Conservation (phyloP, 2,329 filamentous ascomycete species). For the Aspergillus fischeri region DNA sequence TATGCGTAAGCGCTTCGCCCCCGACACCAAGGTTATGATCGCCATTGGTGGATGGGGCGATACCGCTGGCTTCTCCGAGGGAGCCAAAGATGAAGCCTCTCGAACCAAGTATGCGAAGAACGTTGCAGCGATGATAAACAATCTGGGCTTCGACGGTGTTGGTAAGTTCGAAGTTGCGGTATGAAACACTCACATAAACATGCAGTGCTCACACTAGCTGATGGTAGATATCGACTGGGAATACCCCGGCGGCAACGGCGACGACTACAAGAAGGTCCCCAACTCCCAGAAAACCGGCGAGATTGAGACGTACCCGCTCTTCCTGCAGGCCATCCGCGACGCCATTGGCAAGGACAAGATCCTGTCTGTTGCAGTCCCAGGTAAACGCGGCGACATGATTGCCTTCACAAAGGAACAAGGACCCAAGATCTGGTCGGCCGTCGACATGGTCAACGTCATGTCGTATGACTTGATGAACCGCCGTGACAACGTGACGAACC, state of each 20-base stretch:
- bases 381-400: slow-evolving; percentile 60
- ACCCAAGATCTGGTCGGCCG: slow-evolving; percentile 54
- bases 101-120: slow-evolving; percentile 61
- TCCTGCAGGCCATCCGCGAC: slow-evolving; percentile 56
- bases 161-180: slow-evolving; percentile 34
- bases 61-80: slow-evolving; percentile 57
- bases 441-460: slow-evolving; percentile 70
- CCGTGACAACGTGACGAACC: slow-evolving; percentile 59
- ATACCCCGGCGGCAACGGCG: slow-evolving; percentile 59
- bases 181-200: not conserved
- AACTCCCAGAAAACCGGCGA: slow-evolving; percentile 58
- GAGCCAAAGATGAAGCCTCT: slow-evolving; percentile 49
- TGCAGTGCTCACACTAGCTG: slow-evolving; percentile 10
- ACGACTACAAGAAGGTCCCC: slow-evolving; percentile 61
- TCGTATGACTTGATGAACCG: slow-evolving; percentile 69
- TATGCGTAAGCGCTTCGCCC: slow-evolving; percentile 51
- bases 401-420: slow-evolving; percentile 58
- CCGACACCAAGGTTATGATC: slow-evolving; percentile 61
- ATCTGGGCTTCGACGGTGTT: slow-evolving; percentile 62
- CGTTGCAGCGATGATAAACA: slow-evolving; percentile 58
- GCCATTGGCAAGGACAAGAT: slow-evolving; percentile 56
- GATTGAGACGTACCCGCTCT: slow-evolving; percentile 58
- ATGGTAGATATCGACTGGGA: slow-evolving; percentile 64
- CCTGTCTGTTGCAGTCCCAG: slow-evolving; percentile 65
- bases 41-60: slow-evolving; percentile 75